These are phyloP conservation scores for Danielia oregonensis DNA, from an alignment of 805 yeast genomes.

Conservation along the genomic window DNA sequence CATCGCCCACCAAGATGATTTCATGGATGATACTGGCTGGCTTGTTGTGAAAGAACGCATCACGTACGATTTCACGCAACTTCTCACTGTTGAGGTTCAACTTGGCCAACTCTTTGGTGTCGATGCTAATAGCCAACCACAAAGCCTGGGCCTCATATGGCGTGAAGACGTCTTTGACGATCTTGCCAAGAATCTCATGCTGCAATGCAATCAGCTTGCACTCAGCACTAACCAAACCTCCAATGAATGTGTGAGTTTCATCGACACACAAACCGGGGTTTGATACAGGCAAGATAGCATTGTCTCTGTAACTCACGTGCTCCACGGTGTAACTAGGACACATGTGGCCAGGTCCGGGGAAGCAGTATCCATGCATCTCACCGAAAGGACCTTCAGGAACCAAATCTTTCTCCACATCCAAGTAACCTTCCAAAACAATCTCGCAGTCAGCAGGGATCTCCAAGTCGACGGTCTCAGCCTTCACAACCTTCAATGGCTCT, in stretches of 20 bases:
- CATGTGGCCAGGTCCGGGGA: constrained; percentile 18
- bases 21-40: constrained; percentile 19
- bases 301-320: constrained; percentile 18
- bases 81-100: constrained; percentile 16
- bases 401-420: constrained; percentile 11
- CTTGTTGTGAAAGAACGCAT: constrained; percentile 12
- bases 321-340: constrained; percentile 22
- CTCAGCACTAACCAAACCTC: constrained; percentile 19
- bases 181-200: constrained; percentile 9
- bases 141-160: constrained; percentile 24
- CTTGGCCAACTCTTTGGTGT: constrained; percentile 16
- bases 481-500: constrained; percentile 20
- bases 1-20: constrained; percentile 22
- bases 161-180: constrained; percentile 18
- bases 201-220: constrained; percentile 8
- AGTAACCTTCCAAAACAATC: constrained; percentile 22
- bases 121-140: constrained; percentile 19
- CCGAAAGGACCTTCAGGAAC: constrained; percentile 26
- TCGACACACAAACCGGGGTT: constrained; percentile 23
- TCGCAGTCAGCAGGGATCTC: constrained; percentile 21
- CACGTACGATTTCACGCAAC: constrained; percentile 17
- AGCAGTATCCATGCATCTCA: constrained; percentile 27
- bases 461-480: constrained; percentile 19
- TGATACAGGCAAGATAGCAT: constrained; percentile 22
- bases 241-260: constrained; percentile 26